phyloP scores from a whole-genome alignment of 257 asterid genomes.

The Nicotiana benthamiana region DNA sequence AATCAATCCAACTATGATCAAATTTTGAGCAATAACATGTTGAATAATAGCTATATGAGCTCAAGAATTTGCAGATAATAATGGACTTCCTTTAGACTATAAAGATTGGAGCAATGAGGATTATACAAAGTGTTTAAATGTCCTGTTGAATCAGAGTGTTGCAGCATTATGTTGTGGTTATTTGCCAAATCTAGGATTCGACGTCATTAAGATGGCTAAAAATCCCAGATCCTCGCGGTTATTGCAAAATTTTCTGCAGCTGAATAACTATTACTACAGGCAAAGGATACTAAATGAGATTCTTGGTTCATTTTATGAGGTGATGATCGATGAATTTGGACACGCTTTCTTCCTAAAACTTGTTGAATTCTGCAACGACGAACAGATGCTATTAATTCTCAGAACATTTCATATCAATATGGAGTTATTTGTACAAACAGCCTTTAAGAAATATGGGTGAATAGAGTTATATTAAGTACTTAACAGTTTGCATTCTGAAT shows the following conservation, averaged over 20 bases:
- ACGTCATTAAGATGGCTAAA: neutral
- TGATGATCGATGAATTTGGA: conserved; percentile 5
- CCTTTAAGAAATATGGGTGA: neutral
- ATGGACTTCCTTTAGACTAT: neutral
- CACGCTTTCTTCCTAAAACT: neutral
- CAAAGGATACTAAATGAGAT: neutral
- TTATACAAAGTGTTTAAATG: neutral
- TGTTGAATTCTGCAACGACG: conserved; percentile 3
- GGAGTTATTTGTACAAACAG: neutral
- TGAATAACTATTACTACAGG: neutral
- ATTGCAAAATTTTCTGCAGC: conserved; percentile 4
- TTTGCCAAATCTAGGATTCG: neutral
- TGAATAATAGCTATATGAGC: neutral
- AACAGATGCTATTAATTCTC: conserved; percentile 1
- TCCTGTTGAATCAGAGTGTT: neutral
- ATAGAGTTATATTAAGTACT: neutral
- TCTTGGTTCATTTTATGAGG: neutral
- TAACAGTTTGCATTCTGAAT: neutral
- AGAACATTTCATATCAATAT: neutral
- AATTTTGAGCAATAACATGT: neutral
- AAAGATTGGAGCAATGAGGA: neutral
- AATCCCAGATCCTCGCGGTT: neutral
- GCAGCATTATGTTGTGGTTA: neutral
- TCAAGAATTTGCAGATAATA: neutral
- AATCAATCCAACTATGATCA: neutral